Conservation (phyloP, 2,329 filamentous ascomycete species). For the Claviceps paspali region DNA sequence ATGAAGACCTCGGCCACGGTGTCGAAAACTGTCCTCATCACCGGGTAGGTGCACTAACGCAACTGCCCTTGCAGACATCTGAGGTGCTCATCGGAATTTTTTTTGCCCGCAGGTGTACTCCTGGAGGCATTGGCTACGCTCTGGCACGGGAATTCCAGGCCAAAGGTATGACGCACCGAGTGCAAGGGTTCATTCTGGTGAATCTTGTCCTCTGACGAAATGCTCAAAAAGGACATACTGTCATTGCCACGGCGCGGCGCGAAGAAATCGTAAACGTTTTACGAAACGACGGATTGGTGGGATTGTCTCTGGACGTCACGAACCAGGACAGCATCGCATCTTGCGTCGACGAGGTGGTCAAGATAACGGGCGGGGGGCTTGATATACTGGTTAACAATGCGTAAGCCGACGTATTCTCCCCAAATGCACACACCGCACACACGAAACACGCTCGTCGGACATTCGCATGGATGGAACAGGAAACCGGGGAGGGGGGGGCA, state of each 20-base stretch:
- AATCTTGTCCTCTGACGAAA: too few relatives aligned
- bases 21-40: neutral
- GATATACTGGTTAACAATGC: slow-evolving; percentile 1
- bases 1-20: neutral
- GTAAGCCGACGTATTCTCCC: neutral
- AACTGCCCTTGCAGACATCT: neutral
- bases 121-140: neutral
- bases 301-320: neutral
- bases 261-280: neutral
- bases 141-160: neutral
- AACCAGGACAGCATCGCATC: neutral
- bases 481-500: too few relatives aligned
- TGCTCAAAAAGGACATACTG: neutral
- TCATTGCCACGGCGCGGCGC: neutral
- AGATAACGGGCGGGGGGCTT: neutral
- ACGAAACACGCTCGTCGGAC: too few relatives aligned
- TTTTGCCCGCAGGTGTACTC: neutral
- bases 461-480: too few relatives aligned
- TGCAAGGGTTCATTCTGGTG: too few relatives aligned
- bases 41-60: neutral
- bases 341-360: neutral
- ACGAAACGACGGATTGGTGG: neutral
- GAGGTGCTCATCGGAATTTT: neutral
- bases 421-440: too few relatives aligned
- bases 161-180: neutral